Base-by-base conservation (phyloP, 495 filamentous ascomycete species). In the Xylaria castorea region DNA sequence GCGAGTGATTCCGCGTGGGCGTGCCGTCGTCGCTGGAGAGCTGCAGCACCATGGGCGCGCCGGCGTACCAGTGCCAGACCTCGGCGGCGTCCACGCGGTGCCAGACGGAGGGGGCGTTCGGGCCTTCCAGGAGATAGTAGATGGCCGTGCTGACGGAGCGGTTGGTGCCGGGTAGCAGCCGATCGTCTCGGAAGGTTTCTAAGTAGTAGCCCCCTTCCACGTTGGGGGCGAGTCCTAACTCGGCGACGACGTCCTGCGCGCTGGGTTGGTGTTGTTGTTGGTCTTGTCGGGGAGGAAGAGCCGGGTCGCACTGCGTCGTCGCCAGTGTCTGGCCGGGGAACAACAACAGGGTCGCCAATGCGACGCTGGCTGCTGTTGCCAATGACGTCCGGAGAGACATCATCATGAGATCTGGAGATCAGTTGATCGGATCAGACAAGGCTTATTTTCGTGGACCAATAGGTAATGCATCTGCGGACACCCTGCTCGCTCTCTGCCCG, bases 51-150 rank as follows among this genome's bases (percentile, higher is more conserved):
- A 87, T 74, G 11, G 84, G 84, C 22, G 84, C 83, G 32, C 85
- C 85, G 42, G 82, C 83, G 58, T 86, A 86, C 75, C 83, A 84
- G 72, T 87, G 85, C 85, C 84, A 87, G 42, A 85, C 72, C 73
- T 87, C 85, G 68, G 75, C 78, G 27, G 82, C 80, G 73, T 87
- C 85, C 32, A 87, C 80, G 48, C 79, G 77, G 69, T 87, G 85
- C 85, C 85, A 87, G 61, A 75, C 72, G 2, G 85, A 86, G 5
- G 73, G 16, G 7, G 79, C 81, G 12, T 46, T 76, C 12, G 73
- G 27, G 57, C 84, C 83, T 64, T 86, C 81, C 53, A 87, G 84
- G 27, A 86, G 80, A 70, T 85, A 87, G 74, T 85, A 87, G 46
- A 86, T 86, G 40, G 76, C 81, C 2, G 85, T 87, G 80, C 82